Percentiles rank a stretch among this genome's conserved stretches.
phyloP scores from a whole-genome alignment of 495 filamentous ascomycete genomes.

The Penicillium fimorum region DNA sequence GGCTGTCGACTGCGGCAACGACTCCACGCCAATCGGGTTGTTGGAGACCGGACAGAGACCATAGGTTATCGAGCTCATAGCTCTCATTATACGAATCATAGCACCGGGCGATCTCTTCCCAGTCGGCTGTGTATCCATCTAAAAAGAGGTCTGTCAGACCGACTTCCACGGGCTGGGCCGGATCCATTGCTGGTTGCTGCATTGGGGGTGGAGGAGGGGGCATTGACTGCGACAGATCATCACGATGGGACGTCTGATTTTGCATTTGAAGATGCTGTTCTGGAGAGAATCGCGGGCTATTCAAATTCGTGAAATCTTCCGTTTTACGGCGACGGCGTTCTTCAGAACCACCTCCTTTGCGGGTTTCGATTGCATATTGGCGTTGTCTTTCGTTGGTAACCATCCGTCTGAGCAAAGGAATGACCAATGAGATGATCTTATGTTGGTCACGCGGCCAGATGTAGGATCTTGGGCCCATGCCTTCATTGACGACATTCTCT shows the following conservation, averaged over 20 bases:
- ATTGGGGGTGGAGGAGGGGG: slow-evolving; percentile 19
- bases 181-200: slow-evolving; percentile 23
- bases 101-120: slow-evolving; percentile 34
- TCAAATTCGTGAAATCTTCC: slow-evolving; percentile 37
- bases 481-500: slow-evolving; percentile 44
- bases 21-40: slow-evolving; percentile 46
- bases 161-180: slow-evolving; percentile 24
- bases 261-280: slow-evolving; percentile 40
- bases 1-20: slow-evolving; percentile 49
- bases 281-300: slow-evolving; percentile 29
- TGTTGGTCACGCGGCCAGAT: slow-evolving; percentile 58
- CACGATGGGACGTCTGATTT: slow-evolving; percentile 28
- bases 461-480: slow-evolving; percentile 42
- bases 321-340: slow-evolving; percentile 45
- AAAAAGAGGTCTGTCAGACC: slow-evolving; percentile 37
- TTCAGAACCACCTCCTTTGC: slow-evolving; percentile 48
- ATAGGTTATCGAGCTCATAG: slow-evolving; percentile 45
- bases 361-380: slow-evolving; percentile 58
- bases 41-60: slow-evolving; percentile 45
- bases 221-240: slow-evolving; percentile 29
- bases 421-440: slow-evolving; percentile 56
- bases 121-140: slow-evolving; percentile 43
- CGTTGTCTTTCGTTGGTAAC: slow-evolving; percentile 65
- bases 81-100: slow-evolving; percentile 43
- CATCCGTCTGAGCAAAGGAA: slow-evolving; percentile 59